Conservation (phyloP, 495 filamentous ascomycete genomes). For the Penicilliopsis zonata region DNA sequence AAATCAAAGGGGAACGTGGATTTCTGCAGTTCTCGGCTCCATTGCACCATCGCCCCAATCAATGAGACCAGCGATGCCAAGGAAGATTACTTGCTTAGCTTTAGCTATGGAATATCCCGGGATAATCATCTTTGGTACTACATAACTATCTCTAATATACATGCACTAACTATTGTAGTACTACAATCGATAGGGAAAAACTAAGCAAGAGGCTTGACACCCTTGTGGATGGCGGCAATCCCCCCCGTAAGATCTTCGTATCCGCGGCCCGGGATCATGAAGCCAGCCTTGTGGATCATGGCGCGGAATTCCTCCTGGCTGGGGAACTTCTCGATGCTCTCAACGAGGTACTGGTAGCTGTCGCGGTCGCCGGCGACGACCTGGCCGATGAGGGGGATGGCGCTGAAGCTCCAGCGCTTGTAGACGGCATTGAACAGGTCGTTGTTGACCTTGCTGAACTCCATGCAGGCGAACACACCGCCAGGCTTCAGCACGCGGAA, state of each 20-base stretch:
- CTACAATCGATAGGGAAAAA: too few relatives aligned
- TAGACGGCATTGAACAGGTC: conserved; percentile 71
- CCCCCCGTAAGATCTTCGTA: conserved; percentile 85
- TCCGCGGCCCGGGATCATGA: conserved; percentile 66
- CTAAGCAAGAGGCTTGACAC: conserved; percentile 62
- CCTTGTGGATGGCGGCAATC: conserved; percentile 92
- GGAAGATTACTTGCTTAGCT: too few relatives aligned
- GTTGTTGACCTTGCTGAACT: conserved; percentile 79
- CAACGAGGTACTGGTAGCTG: conserved; percentile 96
- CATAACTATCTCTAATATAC: too few relatives aligned
- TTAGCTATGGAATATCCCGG: too few relatives aligned
- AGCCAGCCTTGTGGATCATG: conserved; percentile 86
- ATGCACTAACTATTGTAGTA: too few relatives aligned
- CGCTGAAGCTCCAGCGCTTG: conserved; percentile 89
- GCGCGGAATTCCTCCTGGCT: conserved; percentile 68
- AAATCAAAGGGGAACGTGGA: too few relatives aligned
- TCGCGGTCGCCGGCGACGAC: conserved; percentile 87
- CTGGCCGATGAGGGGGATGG: conserved; percentile 91
- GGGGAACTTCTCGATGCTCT: conserved; percentile 93
- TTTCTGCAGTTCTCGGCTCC: too few relatives aligned
- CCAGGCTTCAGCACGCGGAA: conserved; percentile 84
- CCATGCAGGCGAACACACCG: conserved; percentile 91
- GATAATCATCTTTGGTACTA: too few relatives aligned
- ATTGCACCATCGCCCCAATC: too few relatives aligned
- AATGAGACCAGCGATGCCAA: too few relatives aligned